Evolutionary conservation across 768 basidiomycete genomes (phyloP).

Genomic region (Hygrophorus russula): DNA sequence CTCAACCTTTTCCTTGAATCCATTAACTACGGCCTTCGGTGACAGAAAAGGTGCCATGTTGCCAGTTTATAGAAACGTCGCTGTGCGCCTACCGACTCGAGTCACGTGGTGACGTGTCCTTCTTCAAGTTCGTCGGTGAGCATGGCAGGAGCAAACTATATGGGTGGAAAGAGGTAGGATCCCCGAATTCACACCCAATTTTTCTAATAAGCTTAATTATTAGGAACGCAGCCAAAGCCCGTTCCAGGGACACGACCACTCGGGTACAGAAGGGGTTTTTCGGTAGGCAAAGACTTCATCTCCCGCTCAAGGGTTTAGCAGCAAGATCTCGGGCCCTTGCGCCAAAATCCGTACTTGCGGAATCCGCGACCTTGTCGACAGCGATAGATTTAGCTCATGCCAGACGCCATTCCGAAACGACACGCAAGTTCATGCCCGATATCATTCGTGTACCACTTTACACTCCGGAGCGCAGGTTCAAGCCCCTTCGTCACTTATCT

Average conservation of each 20-base stretch:
- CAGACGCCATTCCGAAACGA: neutral
- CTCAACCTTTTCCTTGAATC: constrained; percentile 40
- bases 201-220: neutral
- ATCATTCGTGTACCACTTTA: no score
- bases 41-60: constrained; percentile 28
- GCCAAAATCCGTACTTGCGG: neutral
- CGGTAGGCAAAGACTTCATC: constrained; percentile 39
- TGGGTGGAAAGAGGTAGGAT: constrained; percentile 57
- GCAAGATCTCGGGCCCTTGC: neutral
- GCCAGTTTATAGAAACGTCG: neutral
- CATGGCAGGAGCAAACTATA: constrained; percentile 52
- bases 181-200: neutral
- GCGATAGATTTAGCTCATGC: constrained; percentile 24
- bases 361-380: neutral
- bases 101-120: neutral
- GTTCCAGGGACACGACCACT: constrained; percentile 42
- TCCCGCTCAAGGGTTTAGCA: neutral
- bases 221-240: constrained; percentile 50
- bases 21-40: constrained; percentile 23
- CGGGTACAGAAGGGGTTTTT: constrained; percentile 52
- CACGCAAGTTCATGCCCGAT: no score
- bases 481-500: no score
- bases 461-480: no score
- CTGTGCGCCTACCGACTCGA: neutral
- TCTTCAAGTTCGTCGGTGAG: neutral